These are phyloP conservation scores for carrot (Daucus carota) DNA, from an alignment of 129 eudicot genomes.

Conservation along the genomic window DH1_v3.0 NC_030383.2:8907001-8907500, in stretches of 20 bases:
- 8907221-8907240: not conserved
- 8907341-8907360: not conserved
- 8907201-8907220: not conserved
- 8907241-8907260: not conserved
- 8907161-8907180: not conserved
- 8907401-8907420: not conserved
- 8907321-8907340: not conserved
- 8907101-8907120: not conserved
- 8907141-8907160: not conserved
- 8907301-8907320: not conserved
- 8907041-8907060: not conserved
- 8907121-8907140: not conserved
- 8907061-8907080: not conserved
- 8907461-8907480: not conserved
- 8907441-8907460: not conserved
- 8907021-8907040: not conserved
- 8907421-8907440: accelerated
- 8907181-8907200: not conserved
- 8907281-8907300: not conserved
- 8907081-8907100: not conserved
- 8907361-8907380: not conserved
- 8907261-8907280: not conserved
- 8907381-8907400: not conserved
- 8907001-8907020: not conserved
- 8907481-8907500: not conserved